phyloP scores from a whole-genome alignment of 2,329 filamentous ascomycete species.

The Hymenoscyphus scutula region DNA sequence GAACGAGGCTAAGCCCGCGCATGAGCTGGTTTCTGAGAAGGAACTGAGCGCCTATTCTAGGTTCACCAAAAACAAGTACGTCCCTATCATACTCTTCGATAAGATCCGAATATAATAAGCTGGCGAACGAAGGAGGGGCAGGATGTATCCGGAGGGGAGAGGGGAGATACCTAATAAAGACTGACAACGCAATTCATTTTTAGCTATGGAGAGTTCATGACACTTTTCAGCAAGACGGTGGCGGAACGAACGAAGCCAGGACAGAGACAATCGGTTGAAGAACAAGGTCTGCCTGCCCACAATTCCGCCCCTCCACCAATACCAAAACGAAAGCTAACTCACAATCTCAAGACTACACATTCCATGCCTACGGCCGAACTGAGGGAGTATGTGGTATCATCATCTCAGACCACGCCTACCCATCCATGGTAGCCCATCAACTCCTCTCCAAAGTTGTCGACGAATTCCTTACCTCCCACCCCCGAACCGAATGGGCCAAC shows the following conservation, averaged over 20 bases:
- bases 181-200: conserved; percentile 14
- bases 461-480: conserved; percentile 78
- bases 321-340: background rate
- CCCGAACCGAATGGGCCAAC: conserved; percentile 64
- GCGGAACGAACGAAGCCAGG: conserved; percentile 81
- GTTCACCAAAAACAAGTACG: conserved; percentile 72
- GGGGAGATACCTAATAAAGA: background rate
- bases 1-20: conserved; percentile 72
- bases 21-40: conserved; percentile 74
- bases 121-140: background rate
- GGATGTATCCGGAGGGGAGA: background rate
- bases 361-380: conserved; percentile 74
- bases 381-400: conserved; percentile 75
- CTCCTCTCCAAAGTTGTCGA: conserved; percentile 83
- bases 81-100: conserved; percentile 6
- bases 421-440: conserved; percentile 77
- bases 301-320: background rate
- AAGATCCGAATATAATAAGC: background rate
- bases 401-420: conserved; percentile 74
- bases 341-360: conserved; percentile 58
- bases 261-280: conserved; percentile 80
- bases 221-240: conserved; percentile 80
- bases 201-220: conserved; percentile 67
- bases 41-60: conserved; percentile 76
- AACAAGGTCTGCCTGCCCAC: conserved; percentile 56